Percentiles rank a stretch among this genome's conserved stretches.
Evolutionary conservation across 2,329 filamentous ascomycete species (phyloP).

Genomic region (Proliferodiscus dingleyae): DNA sequence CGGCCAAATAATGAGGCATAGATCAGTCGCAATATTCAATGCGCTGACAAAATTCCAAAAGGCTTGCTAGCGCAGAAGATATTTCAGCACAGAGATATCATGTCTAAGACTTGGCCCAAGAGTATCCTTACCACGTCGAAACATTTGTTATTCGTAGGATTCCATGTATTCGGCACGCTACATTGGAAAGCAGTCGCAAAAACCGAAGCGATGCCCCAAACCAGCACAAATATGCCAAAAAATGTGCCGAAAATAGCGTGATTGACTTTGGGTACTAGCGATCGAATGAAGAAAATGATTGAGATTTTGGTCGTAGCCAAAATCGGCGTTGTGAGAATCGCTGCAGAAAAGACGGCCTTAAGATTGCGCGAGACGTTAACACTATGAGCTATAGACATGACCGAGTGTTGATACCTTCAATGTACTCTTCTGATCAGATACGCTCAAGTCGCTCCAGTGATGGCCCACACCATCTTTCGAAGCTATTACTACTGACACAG

Average conservation of each 20-base stretch:
- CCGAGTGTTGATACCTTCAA: not conserved
- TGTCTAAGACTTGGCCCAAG: not conserved
- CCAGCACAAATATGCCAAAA: not conserved
- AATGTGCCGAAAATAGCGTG: not conserved
- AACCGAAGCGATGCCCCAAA: not conserved
- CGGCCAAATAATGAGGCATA: slow-evolving; percentile 1
- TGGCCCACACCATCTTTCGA: not conserved
- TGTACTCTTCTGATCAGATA: not conserved
- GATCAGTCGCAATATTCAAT: not conserved
- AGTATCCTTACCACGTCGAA: not conserved
- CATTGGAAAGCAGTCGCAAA: slow-evolving; percentile 1
- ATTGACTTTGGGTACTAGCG: not conserved
- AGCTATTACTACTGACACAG: not conserved
- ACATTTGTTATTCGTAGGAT: not conserved
- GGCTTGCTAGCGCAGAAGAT: not conserved
- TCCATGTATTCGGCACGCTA: not conserved
- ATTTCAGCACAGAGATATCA: not conserved
- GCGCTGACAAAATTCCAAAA: not conserved
- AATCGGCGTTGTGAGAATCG: not conserved
- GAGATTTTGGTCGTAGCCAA: slow-evolving; percentile 1
- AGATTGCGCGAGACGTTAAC: not conserved
- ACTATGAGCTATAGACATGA: not conserved
- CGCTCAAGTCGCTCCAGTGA: not conserved
- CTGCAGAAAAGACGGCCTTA: not conserved
- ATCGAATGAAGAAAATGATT: slow-evolving; percentile 3